Base-by-base conservation (phyloP, 2,329 filamentous ascomycete species). In the Colletotrichum phormii region DNA sequence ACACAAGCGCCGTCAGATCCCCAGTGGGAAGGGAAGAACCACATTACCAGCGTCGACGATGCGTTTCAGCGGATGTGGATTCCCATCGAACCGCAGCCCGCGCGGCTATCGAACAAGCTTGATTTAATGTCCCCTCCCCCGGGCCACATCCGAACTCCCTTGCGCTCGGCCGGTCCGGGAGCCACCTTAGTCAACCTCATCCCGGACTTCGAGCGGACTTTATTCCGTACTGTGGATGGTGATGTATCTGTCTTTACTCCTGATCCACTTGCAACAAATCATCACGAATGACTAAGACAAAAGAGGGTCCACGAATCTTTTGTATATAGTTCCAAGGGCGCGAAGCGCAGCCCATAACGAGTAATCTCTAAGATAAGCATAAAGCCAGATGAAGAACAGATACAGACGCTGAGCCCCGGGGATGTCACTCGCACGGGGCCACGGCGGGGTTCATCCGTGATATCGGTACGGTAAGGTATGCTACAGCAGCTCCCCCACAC, bases 401-500 rank as follows among this genome's bases (percentile, higher is more conserved):
- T 61, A 70, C 55, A 72, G 60, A 65, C 55, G 35, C 61, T 67
- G 55, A 53, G 54, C 70, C 70, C 66, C 66, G 55, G 33, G 67
- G 70, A 72, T 72, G 49, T 72, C 49, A 72, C 60, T 72, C 70
- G 66, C 66, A 60, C 65, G 70, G 70, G 66, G 66, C 57, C 35
- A 29, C 15, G 60, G 54, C 66, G 60, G 49, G 54, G 51, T 15
- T 33, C 9, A 15, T 70, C 49, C 60, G 55, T 55, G 60, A n/a
- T 60, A 33, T 49, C 29, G 22, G 60, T 31, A 35, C 29, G 22
- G 60, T 31, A 35, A 49, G 42, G 42, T 49, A 46, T 70, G 60
- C 54, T 35, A 46, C 26, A 35, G 13, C 53, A 59, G 60, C 69
- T 58, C 66, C 66, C 58, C 65, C 26, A 70, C 46, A 49, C 60